Base-by-base conservation (phyloP, 2,329 filamentous ascomycete genomes). In the Didymella keratinophila region DNA sequence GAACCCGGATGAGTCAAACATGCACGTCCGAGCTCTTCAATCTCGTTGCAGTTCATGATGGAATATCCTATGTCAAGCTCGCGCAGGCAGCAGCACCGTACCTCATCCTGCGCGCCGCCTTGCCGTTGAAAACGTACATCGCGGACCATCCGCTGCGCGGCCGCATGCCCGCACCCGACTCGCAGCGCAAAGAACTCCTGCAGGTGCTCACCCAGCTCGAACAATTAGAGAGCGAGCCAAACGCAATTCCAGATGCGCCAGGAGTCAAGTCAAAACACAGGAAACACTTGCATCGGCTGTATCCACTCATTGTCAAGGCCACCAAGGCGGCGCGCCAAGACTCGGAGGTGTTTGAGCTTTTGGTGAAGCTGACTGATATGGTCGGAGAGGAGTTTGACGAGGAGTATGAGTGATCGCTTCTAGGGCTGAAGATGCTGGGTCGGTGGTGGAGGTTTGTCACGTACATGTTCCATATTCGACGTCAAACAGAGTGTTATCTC, bases 141-240 rank as follows among this genome's bases (percentile, higher is more conserved):
- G 91, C 93, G 4, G 95, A 99, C 75, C 94, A 97, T 72, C 93
- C 94, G 0, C 81, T 99, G 20, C 67, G 95, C 14, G 93, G 95
- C 0, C 85, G 88, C 48, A 95, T 96, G 87, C 95, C 95, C 4
- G 91, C 95, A 73, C 94, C 94, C 0, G 81, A 92, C 5, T 89
- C 87, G 9, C 91, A 97, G 71, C 85, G 91, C 42, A 88, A 86
- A 61, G 95, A 97, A 72, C 79, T 99, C 11, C 73, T 90, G 4
- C 89, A 91, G 69, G 83, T 93, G 23, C 80, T 98, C 18, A 78
- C 80, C 47, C 81, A 86, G 44, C 80, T 97, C 32, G 85, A 90
- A 1, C 81, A 82, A 18, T 79, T 98, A 58, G 81, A 83, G 53
- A 90, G 89, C 53, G 89, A 93, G 64, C 85, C 87, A 0, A 83